Evolutionary conservation across 208 protist genomes (phyloP), one percentile per base, ranked within the genome.

Genomic region (Acanthamoeba quina): DNA sequence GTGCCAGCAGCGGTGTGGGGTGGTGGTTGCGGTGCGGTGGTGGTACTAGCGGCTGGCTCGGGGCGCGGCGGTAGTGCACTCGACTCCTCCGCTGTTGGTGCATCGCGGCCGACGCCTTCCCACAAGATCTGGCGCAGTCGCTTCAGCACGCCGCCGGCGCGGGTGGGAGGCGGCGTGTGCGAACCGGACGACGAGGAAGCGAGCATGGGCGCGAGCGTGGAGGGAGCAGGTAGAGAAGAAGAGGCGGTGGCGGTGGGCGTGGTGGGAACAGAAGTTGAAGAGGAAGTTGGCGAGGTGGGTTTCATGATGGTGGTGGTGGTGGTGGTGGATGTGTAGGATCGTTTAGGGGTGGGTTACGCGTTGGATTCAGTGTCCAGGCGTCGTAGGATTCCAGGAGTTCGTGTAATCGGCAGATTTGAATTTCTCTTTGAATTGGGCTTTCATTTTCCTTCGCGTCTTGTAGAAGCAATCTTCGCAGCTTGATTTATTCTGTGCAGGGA

Each of bases 351-450:
- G 15, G 47, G 13, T 17, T 80, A n/a, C 21, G 70, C 21, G n/a
- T 26, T 10, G 62, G 7, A 24, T 11, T 56, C 15, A 19, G 52
- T 11, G 15, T 56, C 52, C 52, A 56, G 17, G 17, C 34, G 52
- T 19, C 17, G 10, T 11, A 29, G n/a, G 64, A 70, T 70, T 26
- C 64, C 24, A 60, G 17, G 58, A n/a, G 58, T 64, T 64, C 21
- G 7, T 60, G 11, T n/a, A 29, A 13, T 72, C n/a, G 68, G 37
- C 9, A 76, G 37, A 76, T 76, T 41, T 47, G 68, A 47, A 76
- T 76, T 76, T 76, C 29, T 76, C 68, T 47, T 76, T 76, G 29
- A 76, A 76, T 15, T 41, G 68, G 68, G 68, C n/a, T 76, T 76
- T 76, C 68, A 76, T 76, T 70, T 17, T 70, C 21, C 34, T 34